Evolutionary conservation across 2,329 filamentous ascomycete species (phyloP), one percentile per base, ranked within the genome.

Genomic region (Trichoderma endophyticum): DNA sequence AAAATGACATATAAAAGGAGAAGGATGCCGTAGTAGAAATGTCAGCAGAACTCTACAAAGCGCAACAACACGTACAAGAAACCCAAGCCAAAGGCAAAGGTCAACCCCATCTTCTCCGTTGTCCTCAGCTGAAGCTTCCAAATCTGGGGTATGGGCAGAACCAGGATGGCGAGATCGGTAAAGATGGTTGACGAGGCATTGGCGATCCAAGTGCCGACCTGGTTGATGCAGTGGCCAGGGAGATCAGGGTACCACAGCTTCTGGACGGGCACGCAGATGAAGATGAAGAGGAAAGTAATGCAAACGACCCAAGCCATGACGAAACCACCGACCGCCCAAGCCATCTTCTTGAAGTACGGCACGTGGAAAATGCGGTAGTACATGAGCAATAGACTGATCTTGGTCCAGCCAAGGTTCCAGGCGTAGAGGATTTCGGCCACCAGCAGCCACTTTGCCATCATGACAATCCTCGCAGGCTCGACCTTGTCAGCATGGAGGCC

Each of bases 331-430:
- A 87, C 79, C 3, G 78, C 75, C 75, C 81, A 82, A 1, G 81
- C 80, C 75, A 81, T 81, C 72, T 79, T 82, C 74, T 82, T 82
- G 73, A 87, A 84, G 71, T 80, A 81, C 0, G 79, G 78, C 5
- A 83, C 78, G 24, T 79, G 83, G 63, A 88, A 88, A 73, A 88
- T 86, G 75, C 85, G 84, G 75, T 82, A 82, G 79, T 87, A 87
- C 84, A 88, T 86, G 56, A 86, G 77, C 59, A 88, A 75, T 26
- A 88, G 79, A 65, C 83, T 83, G 15, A 86, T 70, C 74, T 87
- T 88, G n/a, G 85, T 85, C 78, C 85, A 82, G 51, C 82, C 83
- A 4, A 86, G 77, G 34, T 84, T 85, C 75, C 81, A 86, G 30
- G 80, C 83, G 74, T 86, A 86, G 51, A 86, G 77, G 70, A 86